Percentiles rank a stretch among this genome's conserved stretches.
phyloP scores from a whole-genome alignment of 441 rosid genomes.

The Brassica balearica region DNA sequence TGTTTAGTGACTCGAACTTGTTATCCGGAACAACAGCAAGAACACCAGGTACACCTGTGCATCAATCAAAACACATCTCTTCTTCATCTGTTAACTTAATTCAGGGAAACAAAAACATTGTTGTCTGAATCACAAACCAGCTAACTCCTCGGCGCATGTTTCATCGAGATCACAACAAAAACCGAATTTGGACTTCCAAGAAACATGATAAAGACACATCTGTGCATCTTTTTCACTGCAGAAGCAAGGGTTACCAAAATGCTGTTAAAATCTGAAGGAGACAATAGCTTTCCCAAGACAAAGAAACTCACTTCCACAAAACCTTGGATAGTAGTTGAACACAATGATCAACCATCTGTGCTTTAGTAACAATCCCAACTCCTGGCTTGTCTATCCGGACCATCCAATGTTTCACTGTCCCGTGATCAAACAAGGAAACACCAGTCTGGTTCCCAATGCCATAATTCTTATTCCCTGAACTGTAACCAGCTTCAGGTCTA shows the following conservation, averaged over 20 bases:
- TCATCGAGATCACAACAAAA: constrained; percentile 90
- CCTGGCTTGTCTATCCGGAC: constrained; percentile 78
- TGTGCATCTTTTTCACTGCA: constrained; percentile 88
- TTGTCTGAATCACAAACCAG: constrained; percentile 56
- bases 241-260: neutral
- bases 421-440: constrained; percentile 63
- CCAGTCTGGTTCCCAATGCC: constrained; percentile 40
- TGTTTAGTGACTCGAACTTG: constrained; percentile 62
- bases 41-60: constrained; percentile 92
- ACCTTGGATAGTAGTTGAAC: constrained; percentile 74
- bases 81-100: constrained; percentile 2
- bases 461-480: constrained; percentile 53
- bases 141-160: constrained; percentile 70
- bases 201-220: constrained; percentile 87
- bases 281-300: constrained; percentile 6
- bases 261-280: constrained; percentile 6
- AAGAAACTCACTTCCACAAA: constrained; percentile 67
- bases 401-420: constrained; percentile 69
- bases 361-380: constrained; percentile 80
- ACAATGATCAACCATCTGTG: constrained; percentile 92
- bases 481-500: constrained; percentile 62
- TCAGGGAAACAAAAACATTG: constrained; percentile 2
- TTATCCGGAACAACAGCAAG: constrained; percentile 77
- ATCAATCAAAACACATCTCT: constrained; percentile 21
- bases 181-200: constrained; percentile 78